A percentile compares a stretch with the other conserved stretches of the same genome.
Conservation (phyloP, 2,329 filamentous ascomycete genomes). For the Didymella arachidicola region DNA sequence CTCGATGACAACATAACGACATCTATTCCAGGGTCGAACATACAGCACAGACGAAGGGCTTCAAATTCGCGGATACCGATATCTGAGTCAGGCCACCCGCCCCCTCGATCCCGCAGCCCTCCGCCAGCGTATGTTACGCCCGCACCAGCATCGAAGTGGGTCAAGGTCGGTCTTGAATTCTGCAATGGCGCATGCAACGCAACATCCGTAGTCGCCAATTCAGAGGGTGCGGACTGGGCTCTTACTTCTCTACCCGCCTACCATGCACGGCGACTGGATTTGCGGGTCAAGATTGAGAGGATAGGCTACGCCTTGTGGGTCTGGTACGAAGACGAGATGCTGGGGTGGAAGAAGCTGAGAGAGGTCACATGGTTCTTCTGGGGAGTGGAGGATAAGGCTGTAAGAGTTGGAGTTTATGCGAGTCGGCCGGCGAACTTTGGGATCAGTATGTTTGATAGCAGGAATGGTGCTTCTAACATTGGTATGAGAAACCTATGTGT, state of each 20-base stretch:
- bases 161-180: slow-evolving; percentile 67
- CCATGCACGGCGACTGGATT: slow-evolving; percentile 54
- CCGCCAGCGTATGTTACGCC: slow-evolving; percentile 50
- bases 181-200: slow-evolving; percentile 62
- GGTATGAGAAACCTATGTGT: slow-evolving; percentile 50
- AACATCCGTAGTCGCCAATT: slow-evolving; percentile 64
- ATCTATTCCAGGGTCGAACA: slow-evolving; percentile 14
- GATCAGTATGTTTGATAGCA: slow-evolving; percentile 44
- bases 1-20: slow-evolving; percentile 26
- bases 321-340: slow-evolving; percentile 60
- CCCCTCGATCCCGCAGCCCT: slow-evolving; percentile 30
- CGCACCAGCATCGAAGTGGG: slow-evolving; percentile 63
- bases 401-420: slow-evolving; percentile 67
- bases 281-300: slow-evolving; percentile 65
- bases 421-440: slow-evolving; percentile 62
- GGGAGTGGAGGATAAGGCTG: slow-evolving; percentile 65
- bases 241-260: slow-evolving; percentile 57
- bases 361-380: slow-evolving; percentile 70
- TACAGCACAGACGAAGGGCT: slow-evolving; percentile 11
- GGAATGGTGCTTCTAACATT: slow-evolving; percentile 35
- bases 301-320: slow-evolving; percentile 65
- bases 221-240: slow-evolving; percentile 66
- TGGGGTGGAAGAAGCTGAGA: slow-evolving; percentile 64
- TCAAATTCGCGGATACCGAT: slow-evolving; percentile 17
- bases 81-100: slow-evolving; percentile 25